Conservation (phyloP, 495 filamentous ascomycete genomes). For the Penicillium goetzii region DNA sequence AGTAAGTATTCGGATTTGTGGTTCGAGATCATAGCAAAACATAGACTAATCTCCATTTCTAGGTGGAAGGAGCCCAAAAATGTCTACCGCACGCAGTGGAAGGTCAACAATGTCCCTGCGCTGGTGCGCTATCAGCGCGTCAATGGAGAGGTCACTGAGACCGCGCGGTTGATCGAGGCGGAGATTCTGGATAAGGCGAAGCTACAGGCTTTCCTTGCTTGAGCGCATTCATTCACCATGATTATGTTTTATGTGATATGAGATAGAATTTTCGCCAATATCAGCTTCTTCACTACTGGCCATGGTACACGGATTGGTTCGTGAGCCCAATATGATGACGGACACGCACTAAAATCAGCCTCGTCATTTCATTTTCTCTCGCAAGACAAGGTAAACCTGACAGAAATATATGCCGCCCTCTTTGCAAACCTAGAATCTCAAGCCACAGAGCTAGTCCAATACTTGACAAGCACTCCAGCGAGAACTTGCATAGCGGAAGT, state of each 20-base stretch:
- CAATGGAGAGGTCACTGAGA: slow-evolving; percentile 32
- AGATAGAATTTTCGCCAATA: neutral
- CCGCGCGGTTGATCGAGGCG: slow-evolving; percentile 31
- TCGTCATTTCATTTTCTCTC: neutral
- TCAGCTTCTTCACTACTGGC: neutral
- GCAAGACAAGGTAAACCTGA: neutral
- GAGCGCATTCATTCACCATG: neutral
- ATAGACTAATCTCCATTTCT: neutral
- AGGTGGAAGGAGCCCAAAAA: slow-evolving; percentile 39
- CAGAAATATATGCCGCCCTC: neutral
- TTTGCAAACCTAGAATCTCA: neutral
- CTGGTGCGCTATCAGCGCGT: slow-evolving; percentile 36
- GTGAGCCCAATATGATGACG: neutral
- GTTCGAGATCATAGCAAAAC: too few relatives aligned
- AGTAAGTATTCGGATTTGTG: slow-evolving; percentile 22
- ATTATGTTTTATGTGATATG: slow-evolving; percentile 1
- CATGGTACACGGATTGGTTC: neutral
- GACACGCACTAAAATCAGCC: neutral
- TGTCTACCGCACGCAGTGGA: slow-evolving; percentile 35
- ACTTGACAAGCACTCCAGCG: too few relatives aligned
- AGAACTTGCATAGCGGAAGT: too few relatives aligned
- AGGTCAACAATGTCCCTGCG: slow-evolving; percentile 30
- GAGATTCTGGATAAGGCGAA: slow-evolving; percentile 35
- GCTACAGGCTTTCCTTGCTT: slow-evolving; percentile 24
- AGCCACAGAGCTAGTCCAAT: neutral